Conservation (phyloP, 169 alveolate species). For the Plasmodium adleri region DNA sequence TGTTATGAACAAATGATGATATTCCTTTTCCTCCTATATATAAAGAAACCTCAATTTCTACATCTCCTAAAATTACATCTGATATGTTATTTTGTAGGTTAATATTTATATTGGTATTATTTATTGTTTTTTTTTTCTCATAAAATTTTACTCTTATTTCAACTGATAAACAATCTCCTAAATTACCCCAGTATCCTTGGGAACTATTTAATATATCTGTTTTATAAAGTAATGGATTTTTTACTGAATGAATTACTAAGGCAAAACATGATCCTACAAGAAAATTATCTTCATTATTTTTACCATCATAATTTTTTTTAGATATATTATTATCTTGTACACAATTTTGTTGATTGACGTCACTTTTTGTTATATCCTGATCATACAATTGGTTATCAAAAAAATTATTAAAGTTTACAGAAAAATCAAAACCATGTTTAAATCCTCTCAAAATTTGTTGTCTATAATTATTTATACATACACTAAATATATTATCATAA, state of each 20-base stretch:
- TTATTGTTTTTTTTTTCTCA: slow-evolving; percentile 18
- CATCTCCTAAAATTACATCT: slow-evolving; percentile 60
- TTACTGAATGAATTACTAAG: slow-evolving; percentile 74
- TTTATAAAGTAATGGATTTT: slow-evolving; percentile 68
- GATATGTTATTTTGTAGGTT: slow-evolving; percentile 7
- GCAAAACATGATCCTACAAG: slow-evolving; percentile 72
- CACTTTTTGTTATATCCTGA: neutral
- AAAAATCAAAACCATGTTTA: slow-evolving; percentile 76
- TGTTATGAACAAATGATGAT: slow-evolving; percentile 74
- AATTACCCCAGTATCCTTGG: slow-evolving; percentile 71
- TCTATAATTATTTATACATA: slow-evolving; percentile 71
- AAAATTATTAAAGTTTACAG: slow-evolving; percentile 75
- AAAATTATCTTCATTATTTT: slow-evolving; percentile 28
- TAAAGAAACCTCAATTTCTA: slow-evolving; percentile 71
- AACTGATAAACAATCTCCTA: slow-evolving; percentile 76
- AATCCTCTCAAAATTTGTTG: slow-evolving; percentile 77
- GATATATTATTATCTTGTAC: neutral
- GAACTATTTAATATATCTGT: slow-evolving; percentile 50
- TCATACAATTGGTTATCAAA: slow-evolving; percentile 48
- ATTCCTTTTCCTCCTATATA: slow-evolving; percentile 76
- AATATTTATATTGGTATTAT: neutral
- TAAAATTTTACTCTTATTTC: slow-evolving; percentile 77
- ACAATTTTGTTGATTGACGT: neutral
- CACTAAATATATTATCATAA: slow-evolving; percentile 71
- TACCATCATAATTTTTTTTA: neutral